Evolutionary conservation across 371 early-diverging fungal genomes (phyloP), one percentile per base, ranked within the genome.

Genomic region (Actinomortierella wolfii): DNA sequence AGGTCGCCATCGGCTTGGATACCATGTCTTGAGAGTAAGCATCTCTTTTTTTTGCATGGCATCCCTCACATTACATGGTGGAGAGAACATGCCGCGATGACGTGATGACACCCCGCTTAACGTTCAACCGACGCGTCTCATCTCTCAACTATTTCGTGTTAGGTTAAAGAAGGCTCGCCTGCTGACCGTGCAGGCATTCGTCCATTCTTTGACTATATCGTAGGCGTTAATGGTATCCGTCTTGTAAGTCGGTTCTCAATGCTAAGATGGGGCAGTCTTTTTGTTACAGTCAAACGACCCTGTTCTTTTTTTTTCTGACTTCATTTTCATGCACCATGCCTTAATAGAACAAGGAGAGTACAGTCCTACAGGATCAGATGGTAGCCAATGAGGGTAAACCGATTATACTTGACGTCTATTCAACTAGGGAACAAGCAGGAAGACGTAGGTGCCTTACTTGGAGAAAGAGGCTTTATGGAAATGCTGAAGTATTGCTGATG

Each of bases 181-280:
- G 90, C 91, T 9, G 78, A 81, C 47, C 75, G 67, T 20, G 87
- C 89, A 59, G 92, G 92, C 34, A 83, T 92, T 45, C 82, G 88
- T 17, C 87, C 88, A 13, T 92, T 87, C 68, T 92, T 92, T 69
- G 91, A 91, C 68, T 91, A 88, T 56, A 87, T 92, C 61, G 80
- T 87, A 17, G 78, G 81, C 21, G 80, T 90, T 59, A 86, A 91
- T 49, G 89, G 87, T 18, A 69, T 78, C 41, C 68, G 80, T 44
- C 74, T 88, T 57, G 86, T 84, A 77, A 48, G 54, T 47, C 50
- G 14, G 7, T 44, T 24, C 15, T 50, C 28, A 7, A 29, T 42
- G 49, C 17, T 24, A 8, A 0, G 8, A 24, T 13, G 23, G 1
- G 21, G 15, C 17, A 14, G 21, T 7, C 41, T 23, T 39, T 40